Percentiles rank a stretch among this genome's conserved stretches.
Conservation (phyloP, 2,329 filamentous ascomycete genomes). For the Geosmithia morbida region DNA sequence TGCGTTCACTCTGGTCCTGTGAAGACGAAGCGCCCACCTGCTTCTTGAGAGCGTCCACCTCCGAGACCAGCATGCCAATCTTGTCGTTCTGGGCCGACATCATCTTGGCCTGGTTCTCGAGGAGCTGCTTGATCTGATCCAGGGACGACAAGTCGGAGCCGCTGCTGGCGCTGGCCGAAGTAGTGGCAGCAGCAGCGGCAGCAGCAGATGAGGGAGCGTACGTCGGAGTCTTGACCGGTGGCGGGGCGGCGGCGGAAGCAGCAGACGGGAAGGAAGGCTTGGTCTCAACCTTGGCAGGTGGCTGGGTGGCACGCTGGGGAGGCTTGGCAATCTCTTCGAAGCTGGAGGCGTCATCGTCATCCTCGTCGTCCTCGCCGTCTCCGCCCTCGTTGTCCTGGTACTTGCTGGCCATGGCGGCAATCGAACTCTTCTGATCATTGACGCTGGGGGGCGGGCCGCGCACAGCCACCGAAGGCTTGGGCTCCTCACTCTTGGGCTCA, state of each 20-base stretch:
- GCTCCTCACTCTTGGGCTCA: slow-evolving; percentile 36
- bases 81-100: slow-evolving; percentile 66
- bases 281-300: slow-evolving; percentile 7
- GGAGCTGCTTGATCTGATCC: slow-evolving; percentile 60
- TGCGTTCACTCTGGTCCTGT: slow-evolving; percentile 52
- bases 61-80: slow-evolving; percentile 52
- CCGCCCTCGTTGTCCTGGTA: slow-evolving; percentile 62
- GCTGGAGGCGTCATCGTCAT: slow-evolving; percentile 59
- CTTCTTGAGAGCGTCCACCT: slow-evolving; percentile 72
- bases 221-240: slow-evolving; percentile 3
- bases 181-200: slow-evolving; percentile 9
- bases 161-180: too few species aligned
- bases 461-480: slow-evolving; percentile 21
- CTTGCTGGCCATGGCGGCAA: slow-evolving; percentile 71
- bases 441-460: slow-evolving; percentile 48
- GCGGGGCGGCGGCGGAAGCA: slow-evolving; percentile 21
- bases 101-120: slow-evolving; percentile 64
- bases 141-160: slow-evolving; percentile 39
- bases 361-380: slow-evolving; percentile 46
- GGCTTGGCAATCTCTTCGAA: slow-evolving; percentile 80
- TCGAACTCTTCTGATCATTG: slow-evolving; percentile 76
- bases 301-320: slow-evolving; percentile 19
- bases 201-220: slow-evolving; percentile 5
- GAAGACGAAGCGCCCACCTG: slow-evolving; percentile 43
- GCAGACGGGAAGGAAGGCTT: slow-evolving; percentile 18